Conservation (phyloP, 768 basidiomycete species). For the Rhodocollybia butyracea region DNA sequence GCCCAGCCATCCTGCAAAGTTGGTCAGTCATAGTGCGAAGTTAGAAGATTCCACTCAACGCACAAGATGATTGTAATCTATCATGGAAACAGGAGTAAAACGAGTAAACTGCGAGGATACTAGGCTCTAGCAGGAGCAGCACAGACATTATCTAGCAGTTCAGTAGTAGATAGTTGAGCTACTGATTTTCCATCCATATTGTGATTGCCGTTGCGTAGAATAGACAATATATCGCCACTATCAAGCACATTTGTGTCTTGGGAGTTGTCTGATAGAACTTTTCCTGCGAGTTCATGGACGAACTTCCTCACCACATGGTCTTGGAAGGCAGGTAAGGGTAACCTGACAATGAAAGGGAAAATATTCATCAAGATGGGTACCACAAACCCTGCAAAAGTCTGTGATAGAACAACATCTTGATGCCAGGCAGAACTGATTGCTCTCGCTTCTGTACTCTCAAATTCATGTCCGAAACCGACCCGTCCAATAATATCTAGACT, state of each 20-base stretch:
- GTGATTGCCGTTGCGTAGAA: conserved; percentile 16
- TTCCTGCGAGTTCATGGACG: conserved; percentile 16
- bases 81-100: too few species aligned
- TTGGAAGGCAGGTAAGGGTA: conserved; percentile 22
- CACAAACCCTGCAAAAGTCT: conserved; percentile 18
- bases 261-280: conserved; percentile 16
- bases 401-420: conserved; percentile 16
- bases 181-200: neutral
- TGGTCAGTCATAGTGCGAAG: too few species aligned
- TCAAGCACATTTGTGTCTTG: conserved; percentile 9
- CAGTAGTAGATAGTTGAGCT: conserved; percentile 17
- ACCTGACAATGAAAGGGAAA: conserved; percentile 20
- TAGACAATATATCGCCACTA: conserved; percentile 23
- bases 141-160: conserved; percentile 24
- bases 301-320: conserved; percentile 20
- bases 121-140: too few species aligned
- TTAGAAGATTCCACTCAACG: too few species aligned
- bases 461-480: too few species aligned
- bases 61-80: too few species aligned
- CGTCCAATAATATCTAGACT: too few species aligned
- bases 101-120: too few species aligned
- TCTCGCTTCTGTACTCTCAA: too few species aligned
- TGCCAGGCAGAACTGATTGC: too few species aligned
- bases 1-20: too few species aligned
- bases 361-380: conserved; percentile 25